Evolutionary conservation across 2,329 filamentous ascomycete species (phyloP).

Genomic region (Biscogniauxia sp.): DNA sequence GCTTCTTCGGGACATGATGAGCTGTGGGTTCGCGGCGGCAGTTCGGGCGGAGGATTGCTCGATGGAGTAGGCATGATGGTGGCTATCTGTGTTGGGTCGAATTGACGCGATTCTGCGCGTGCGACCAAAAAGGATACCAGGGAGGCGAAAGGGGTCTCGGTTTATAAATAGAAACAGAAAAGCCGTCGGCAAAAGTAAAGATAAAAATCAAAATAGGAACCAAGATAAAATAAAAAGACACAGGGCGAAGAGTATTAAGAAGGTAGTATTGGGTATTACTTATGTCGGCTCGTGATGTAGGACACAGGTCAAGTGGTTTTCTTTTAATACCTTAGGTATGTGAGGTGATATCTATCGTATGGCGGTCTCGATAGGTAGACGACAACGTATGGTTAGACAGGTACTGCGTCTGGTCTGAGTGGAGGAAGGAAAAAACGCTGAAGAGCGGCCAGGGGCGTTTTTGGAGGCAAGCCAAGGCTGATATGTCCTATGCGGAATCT

Average conservation of each 20-base stretch:
- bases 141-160: too few species aligned
- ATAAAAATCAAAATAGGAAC: not conserved
- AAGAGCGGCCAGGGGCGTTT: not conserved
- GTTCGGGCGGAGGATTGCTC: slow-evolving; percentile 26
- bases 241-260: not conserved
- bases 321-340: not conserved
- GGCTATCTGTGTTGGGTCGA: slow-evolving; percentile 1
- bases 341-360: not conserved
- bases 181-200: not conserved
- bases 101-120: slow-evolving; percentile 6
- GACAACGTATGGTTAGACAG: not conserved
- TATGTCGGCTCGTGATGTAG: not conserved
- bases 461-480: not conserved
- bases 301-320: not conserved
- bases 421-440: not conserved
- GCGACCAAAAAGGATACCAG: slow-evolving; percentile 6
- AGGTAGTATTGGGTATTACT: not conserved
- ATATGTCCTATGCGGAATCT: not conserved
- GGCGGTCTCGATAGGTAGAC: not conserved
- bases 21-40: slow-evolving; percentile 29
- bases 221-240: not conserved
- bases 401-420: not conserved
- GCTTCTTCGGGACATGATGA: slow-evolving; percentile 33
- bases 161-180: not conserved
- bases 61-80: slow-evolving; percentile 33